phyloP scores from a whole-genome alignment of 2,329 filamentous ascomycete species.

The Neophaeococcomyces aloes region DNA sequence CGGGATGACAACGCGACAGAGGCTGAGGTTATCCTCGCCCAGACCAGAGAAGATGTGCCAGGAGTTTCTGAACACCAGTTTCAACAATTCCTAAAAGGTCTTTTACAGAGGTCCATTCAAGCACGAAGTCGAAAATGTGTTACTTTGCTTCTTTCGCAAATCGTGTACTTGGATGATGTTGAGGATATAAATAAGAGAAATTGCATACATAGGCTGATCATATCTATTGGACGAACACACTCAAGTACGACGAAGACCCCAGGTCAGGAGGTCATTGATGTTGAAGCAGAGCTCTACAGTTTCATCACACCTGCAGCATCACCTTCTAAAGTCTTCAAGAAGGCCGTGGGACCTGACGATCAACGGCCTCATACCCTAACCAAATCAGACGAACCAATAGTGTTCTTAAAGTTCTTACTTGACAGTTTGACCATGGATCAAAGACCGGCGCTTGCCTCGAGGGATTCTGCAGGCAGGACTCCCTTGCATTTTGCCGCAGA shows the following conservation, averaged over 20 bases:
- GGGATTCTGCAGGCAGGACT: slow-evolving; percentile 69
- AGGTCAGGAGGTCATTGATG: slow-evolving; percentile 41
- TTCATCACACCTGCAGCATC: slow-evolving; percentile 72
- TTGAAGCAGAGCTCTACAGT: slow-evolving; percentile 48
- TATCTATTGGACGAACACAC: slow-evolving; percentile 73
- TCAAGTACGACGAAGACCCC: slow-evolving; percentile 43
- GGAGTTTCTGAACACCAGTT: slow-evolving; percentile 17
- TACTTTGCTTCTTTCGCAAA: slow-evolving; percentile 55
- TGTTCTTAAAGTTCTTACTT: slow-evolving; percentile 53
- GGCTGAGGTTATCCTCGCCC: slow-evolving; percentile 23
- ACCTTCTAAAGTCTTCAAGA: slow-evolving; percentile 51
- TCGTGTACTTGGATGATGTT: slow-evolving; percentile 67
- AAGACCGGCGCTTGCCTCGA: slow-evolving; percentile 53
- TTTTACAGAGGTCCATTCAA: slow-evolving; percentile 45
- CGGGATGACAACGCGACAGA: slow-evolving; percentile 53
- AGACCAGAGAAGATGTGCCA: slow-evolving; percentile 9
- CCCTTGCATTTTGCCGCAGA: slow-evolving; percentile 91
- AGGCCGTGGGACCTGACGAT: slow-evolving; percentile 56
- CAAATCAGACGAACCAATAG: slow-evolving; percentile 64
- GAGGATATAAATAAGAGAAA: slow-evolving; percentile 93
- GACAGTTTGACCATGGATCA: slow-evolving; percentile 60
- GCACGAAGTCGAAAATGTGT: slow-evolving; percentile 67
- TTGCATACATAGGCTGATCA: slow-evolving; percentile 83
- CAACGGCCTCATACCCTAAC: slow-evolving; percentile 49
- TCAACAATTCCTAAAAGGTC: slow-evolving; percentile 30